A percentile compares a stretch with the other conserved stretches of the same genome.
phyloP scores from a whole-genome alignment of 1,284 basidiomycete species.

The Puccinia coronata region DNA sequence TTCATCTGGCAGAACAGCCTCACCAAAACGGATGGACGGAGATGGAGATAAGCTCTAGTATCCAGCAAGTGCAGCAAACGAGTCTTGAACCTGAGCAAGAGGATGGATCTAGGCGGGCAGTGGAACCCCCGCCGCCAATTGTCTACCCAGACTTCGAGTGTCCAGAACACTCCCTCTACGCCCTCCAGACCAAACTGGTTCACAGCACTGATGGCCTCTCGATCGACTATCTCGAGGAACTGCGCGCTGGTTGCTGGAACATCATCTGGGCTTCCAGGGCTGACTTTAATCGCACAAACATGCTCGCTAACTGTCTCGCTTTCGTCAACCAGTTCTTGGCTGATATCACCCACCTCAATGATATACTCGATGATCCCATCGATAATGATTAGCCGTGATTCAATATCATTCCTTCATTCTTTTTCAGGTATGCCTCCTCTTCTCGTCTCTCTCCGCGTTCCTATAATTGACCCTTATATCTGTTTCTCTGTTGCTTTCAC shows the following conservation, averaged over 20 bases:
- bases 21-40: not conserved
- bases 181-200: not conserved
- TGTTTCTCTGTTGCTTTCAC: too few species aligned
- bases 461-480: too few species aligned
- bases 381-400: too few species aligned
- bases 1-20: not conserved
- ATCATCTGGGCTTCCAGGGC: conserved; percentile 75
- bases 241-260: conserved; percentile 79
- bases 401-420: too few species aligned
- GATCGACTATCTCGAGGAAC: conserved; percentile 88
- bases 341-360: too few species aligned
- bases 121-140: not conserved
- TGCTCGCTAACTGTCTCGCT: conserved; percentile 61
- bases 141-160: conserved; percentile 61
- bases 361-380: too few species aligned
- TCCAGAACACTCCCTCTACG: conserved; percentile 65
- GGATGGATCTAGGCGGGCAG: not conserved
- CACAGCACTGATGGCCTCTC: conserved; percentile 11
- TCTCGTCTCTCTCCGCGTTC: too few species aligned
- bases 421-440: too few species aligned
- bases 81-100: not conserved
- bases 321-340: conserved; percentile 49
- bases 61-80: not conserved
- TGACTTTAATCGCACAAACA: conserved; percentile 76
- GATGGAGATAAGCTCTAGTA: not conserved